Conservation (phyloP, 169 alveolate genomes). For the Plasmodium sp. region DNA sequence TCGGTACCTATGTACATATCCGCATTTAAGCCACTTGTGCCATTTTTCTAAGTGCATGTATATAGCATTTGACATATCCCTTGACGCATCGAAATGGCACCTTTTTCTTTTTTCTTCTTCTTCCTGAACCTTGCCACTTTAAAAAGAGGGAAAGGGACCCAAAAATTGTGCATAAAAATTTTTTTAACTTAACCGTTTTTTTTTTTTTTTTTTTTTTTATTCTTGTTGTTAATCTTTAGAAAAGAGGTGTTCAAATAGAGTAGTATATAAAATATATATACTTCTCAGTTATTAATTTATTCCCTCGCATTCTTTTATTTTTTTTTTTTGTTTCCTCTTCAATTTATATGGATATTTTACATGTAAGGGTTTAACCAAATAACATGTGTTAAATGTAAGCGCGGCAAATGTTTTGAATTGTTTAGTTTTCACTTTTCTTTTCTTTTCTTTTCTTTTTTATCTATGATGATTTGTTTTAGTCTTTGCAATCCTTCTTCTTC, state of each 20-base stretch:
- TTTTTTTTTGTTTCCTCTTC: not conserved
- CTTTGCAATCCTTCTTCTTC: not conserved
- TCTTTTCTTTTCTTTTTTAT: not conserved
- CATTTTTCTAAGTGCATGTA: not conserved
- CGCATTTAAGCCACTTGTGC: not conserved
- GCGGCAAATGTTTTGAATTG: not conserved
- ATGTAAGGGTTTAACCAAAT: not conserved
- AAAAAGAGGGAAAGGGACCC: not conserved
- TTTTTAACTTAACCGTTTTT: not conserved
- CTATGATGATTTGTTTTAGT: not conserved
- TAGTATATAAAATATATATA: not conserved
- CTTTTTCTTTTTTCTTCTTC: not conserved
- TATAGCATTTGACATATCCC: not conserved
- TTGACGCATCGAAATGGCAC: not conserved
- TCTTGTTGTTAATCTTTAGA: not conserved
- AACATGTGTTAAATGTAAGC: not conserved
- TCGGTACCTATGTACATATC: not conserved
- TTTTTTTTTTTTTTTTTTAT: not conserved
- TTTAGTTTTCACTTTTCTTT: not conserved
- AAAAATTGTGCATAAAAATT: not conserved
- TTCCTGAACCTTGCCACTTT: not conserved
- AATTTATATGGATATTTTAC: not conserved
- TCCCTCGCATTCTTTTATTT: not conserved
- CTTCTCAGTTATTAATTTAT: not conserved
- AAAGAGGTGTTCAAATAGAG: not conserved